Base-by-base conservation (phyloP, 257 asterid genomes). In the Paraleonurus japonicus region DNA sequence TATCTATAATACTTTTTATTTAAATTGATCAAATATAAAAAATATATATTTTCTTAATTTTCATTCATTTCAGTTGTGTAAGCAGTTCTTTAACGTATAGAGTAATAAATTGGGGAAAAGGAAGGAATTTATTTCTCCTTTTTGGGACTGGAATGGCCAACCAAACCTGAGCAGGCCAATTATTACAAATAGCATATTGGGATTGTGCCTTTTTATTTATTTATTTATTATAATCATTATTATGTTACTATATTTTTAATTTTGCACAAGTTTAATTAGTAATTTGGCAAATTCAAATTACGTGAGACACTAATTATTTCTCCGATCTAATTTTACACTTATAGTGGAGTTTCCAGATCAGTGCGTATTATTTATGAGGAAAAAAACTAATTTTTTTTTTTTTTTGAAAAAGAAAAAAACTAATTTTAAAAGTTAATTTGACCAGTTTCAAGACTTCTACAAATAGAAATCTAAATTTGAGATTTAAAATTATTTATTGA, bases 151-250 rank as follows among this genome's bases (percentile, higher is more conserved):
- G 28, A 72, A 22, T 72, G 77, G 71, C 71, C 71, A 73, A 54
- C 77, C 57, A 63, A 37, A 63, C 57, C 76, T 33, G 47, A 73
- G 59, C 32, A 51, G 33, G 58, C 28, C 65, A 63, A 73, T 63
- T 63, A 73, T 73, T 73, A 26, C 77, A 72, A 51, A 35, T 62
- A n/a, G 22, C 30, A 32, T 33, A 61, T 61, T 61, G 39, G 62
- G 53, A 15, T 19, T 45, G n/a, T 74, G 22, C 68, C 32, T 57
- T 66, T 41, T 27, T 48, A 28, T 32, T 30, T 67, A 28, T 32
- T 30, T 67, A 43, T 30, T 30, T 47, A 43, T 20, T 57, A 30
- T 24, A 16, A 9, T 16, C 13, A 47, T 30, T 60, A 27, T 60
- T 27, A 2, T 51, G 59, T 59, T 59, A 15, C 19, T 23, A n/a